Evolutionary conservation across 805 yeast genomes (phyloP), one percentile per base, ranked within the genome.

Genomic region (Metschnikowia kunwiensis): DNA sequence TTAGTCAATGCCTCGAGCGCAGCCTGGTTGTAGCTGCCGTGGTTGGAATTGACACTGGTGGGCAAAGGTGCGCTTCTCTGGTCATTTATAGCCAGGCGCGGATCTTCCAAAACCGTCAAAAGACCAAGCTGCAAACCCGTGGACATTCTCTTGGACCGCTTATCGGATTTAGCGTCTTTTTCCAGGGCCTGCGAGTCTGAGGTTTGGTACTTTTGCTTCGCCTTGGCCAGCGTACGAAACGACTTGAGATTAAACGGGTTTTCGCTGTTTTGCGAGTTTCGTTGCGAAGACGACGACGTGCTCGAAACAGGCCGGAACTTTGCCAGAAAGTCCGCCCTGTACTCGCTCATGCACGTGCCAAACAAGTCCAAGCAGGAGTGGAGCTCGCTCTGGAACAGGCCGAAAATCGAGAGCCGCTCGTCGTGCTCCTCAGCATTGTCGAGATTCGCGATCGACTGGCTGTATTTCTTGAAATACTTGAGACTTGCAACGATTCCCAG

Each of bases 31-130:
- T 55, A 66, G 5, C 64, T 47, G 23, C 60, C 69, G 30, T 50
- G 54, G 7, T 29, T 33, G 7, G 29, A 24, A 5, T 10, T 32
- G 5, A 13, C 6, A 18, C 22, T 25, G 10, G 10, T 18, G n/a
- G 20, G 19, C 24, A 17, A 5, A 16, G 28, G 5, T 5, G 5
- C 17, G 3, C 12, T 22, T 7, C 16, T 16, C 14, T n/a, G 22
- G 11, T 27, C 19, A 18, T 9, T 20, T 7, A 17, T 17, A 10
- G 22, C 17, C 14, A 32, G 36, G 14, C 20, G 24, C 4, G 58
- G 49, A 29, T 65, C 65, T 42, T 65, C 72, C 32, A 63, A 43
- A 0, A 68, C 73, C 3, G 71, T 66, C 16, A 68, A 43, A 16
- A 68, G 47, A 2, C 68, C 65, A 11, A 65, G 43, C 32, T 57